Evolutionary conservation across 345 rosid species (phyloP).

Genomic region (Murraya koenigii): DNA sequence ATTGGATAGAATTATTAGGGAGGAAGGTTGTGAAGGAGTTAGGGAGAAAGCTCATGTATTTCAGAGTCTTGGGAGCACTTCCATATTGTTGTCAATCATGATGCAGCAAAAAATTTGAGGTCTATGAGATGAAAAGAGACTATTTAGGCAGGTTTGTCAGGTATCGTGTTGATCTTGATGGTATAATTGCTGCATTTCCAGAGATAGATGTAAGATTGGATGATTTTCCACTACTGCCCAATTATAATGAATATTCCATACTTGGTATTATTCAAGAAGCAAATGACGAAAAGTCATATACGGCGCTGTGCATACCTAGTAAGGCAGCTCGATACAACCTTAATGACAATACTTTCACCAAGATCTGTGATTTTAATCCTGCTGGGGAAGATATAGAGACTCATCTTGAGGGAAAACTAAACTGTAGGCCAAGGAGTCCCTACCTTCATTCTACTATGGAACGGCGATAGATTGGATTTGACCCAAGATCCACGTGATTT

Average conservation of each 20-base stretch:
- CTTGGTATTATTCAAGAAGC: constrained; percentile 26
- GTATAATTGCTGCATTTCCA: constrained; percentile 24
- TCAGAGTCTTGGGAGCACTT: too few relatives aligned
- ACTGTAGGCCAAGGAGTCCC: too few relatives aligned
- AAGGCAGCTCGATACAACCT: constrained; percentile 23
- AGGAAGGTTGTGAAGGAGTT: not conserved
- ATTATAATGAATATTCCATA: constrained; percentile 17
- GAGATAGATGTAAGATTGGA: constrained; percentile 20
- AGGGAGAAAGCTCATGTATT: not conserved
- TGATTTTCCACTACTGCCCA: too few relatives aligned
- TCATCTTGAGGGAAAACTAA: too few relatives aligned
- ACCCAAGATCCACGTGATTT: too few relatives aligned
- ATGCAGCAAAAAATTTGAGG: constrained; percentile 17
- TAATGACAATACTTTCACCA: constrained; percentile 18
- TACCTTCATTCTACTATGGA: too few relatives aligned
- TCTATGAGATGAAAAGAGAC: constrained; percentile 32
- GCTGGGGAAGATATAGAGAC: too few relatives aligned
- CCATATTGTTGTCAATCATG: too few relatives aligned
- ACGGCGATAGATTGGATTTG: too few relatives aligned
- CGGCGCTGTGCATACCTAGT: constrained; percentile 28
- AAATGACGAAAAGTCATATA: constrained; percentile 19
- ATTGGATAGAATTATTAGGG: not conserved
- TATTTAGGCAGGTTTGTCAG: constrained; percentile 34
- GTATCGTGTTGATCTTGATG: constrained; percentile 31
- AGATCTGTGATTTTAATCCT: not conserved